Evolutionary conservation across 2,329 filamentous ascomycete genomes (phyloP), one percentile per base, ranked within the genome.

Genomic region (Claviceps maximensis): DNA sequence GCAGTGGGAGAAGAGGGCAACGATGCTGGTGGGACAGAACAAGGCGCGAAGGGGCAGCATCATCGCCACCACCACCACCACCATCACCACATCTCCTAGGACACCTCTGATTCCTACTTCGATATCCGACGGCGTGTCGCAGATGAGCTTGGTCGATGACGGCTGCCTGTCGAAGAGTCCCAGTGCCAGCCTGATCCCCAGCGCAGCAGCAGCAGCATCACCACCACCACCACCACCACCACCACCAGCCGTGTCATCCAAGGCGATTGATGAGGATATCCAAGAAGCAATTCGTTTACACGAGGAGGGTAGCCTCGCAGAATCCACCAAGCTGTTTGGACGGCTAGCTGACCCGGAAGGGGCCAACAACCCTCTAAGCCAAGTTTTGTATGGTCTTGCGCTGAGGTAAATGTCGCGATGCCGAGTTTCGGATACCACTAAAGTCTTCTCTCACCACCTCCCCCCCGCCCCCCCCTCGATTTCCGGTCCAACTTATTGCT

Each of bases 281-380:
- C 91, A 96, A 69, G 84, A 94, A 70, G 93, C 93, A n/a, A 98
- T 98, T 65, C 79, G 86, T 56, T 75, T 97, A 58, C 93, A 98
- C 66, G 93, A 98, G 69, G 77, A 75, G 47, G 91, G 91, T 54
- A 78, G 93, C 56, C 76, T 95, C 53, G 80, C 82, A 62, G 71
- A 76, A 62, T 93, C 89, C 51, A 96, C 93, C n/a, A 73, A 74
- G 51, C 80, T 97, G 69, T 98, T 98, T 70, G 86, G 82, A 29
- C 75, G 77, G 55, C 74, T 98, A 59, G 93, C 93, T 51, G 84
- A 95, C 65, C 87, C 87, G 0, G 76, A 82, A 52, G 89, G 88
- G 25, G 81, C 84, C 49, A 95, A 96, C 66, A 95, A 97, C 69
- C 87, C 93, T 42, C 76, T 98, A 58, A 93, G 89, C 62, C 91